Conservation (phyloP, 495 filamentous ascomycete species). For the Choiromyces venosus region DNA sequence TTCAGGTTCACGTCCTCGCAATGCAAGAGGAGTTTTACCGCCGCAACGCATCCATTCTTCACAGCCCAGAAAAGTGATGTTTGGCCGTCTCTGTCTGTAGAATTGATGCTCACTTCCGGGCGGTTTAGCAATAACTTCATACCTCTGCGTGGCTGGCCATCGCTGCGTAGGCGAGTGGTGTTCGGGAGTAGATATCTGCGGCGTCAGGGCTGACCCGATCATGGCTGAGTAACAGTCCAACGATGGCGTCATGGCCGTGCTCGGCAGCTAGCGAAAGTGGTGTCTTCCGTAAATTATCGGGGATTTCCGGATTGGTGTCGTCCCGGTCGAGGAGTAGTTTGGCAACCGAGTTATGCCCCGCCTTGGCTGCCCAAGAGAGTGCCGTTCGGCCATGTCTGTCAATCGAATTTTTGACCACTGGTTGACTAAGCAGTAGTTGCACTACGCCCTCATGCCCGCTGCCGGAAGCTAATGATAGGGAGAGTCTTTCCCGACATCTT, state of each 20-base stretch:
- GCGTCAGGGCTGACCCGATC: neutral
- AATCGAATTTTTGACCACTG: neutral
- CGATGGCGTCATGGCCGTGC: neutral
- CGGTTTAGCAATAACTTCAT: neutral
- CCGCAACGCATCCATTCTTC: neutral
- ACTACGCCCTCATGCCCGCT: neutral
- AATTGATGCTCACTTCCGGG: neutral
- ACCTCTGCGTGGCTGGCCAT: neutral
- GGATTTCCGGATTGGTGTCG: neutral
- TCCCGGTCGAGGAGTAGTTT: constrained; percentile 2
- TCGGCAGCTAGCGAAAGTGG: neutral
- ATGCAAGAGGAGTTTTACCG: neutral
- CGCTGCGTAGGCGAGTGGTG: neutral
- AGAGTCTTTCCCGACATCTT: neutral
- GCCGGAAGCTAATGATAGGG: neutral
- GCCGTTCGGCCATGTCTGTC: constrained; percentile 1
- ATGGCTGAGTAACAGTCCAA: neutral
- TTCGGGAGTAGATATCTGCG: neutral
- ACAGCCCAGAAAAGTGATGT: neutral
- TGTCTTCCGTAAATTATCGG: neutral
- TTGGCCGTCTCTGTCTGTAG: neutral
- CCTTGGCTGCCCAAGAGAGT: constrained; percentile 21
- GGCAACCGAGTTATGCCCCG: constrained; percentile 11
- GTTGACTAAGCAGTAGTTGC: neutral
- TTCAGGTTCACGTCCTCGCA: neutral